phyloP scores from a whole-genome alignment of 2,329 filamentous ascomycete species.

The Monilinia fructicola region DNA sequence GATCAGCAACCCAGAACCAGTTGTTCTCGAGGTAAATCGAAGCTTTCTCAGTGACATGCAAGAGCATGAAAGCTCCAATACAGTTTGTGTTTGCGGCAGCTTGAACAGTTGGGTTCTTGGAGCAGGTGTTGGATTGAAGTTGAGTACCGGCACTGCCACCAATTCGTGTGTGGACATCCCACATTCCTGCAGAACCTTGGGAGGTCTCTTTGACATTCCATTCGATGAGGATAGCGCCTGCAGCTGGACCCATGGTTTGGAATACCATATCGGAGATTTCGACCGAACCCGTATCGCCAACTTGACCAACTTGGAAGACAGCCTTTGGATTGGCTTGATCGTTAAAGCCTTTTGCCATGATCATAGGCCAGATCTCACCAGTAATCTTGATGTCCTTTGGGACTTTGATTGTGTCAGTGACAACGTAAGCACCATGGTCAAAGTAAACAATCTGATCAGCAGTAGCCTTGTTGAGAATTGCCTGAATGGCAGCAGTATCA shows the following conservation, averaged over 20 bases:
- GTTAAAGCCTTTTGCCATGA: slow-evolving; percentile 83
- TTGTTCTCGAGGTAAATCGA: slow-evolving; percentile 83
- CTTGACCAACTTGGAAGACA: slow-evolving; percentile 81
- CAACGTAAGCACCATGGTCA: slow-evolving; percentile 65
- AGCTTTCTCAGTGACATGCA: slow-evolving; percentile 61
- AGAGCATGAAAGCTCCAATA: slow-evolving; percentile 69
- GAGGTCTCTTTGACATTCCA: slow-evolving; percentile 76
- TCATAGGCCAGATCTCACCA: slow-evolving; percentile 86
- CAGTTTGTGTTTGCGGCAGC: slow-evolving; percentile 61
- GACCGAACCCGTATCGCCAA: slow-evolving; percentile 73
- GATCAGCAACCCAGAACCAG: slow-evolving; percentile 89
- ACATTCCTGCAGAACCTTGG: slow-evolving; percentile 75
- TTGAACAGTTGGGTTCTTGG: slow-evolving; percentile 70
- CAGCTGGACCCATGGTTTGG: slow-evolving; percentile 73
- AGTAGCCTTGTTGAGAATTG: slow-evolving; percentile 66
- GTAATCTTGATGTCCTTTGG: slow-evolving; percentile 83
- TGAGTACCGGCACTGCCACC: slow-evolving; percentile 82
- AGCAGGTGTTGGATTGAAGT: slow-evolving; percentile 72
- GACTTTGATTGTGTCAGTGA: slow-evolving; percentile 68
- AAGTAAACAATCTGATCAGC: slow-evolving; percentile 69
- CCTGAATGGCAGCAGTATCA: slow-evolving; percentile 82
- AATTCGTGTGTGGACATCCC: slow-evolving; percentile 95
- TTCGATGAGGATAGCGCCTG: slow-evolving; percentile 86
- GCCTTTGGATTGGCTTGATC: slow-evolving; percentile 74
- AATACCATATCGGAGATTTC: slow-evolving; percentile 89